Base-by-base conservation (phyloP, 495 filamentous ascomycete species). In the Lasiosphaeria miniovina region DNA sequence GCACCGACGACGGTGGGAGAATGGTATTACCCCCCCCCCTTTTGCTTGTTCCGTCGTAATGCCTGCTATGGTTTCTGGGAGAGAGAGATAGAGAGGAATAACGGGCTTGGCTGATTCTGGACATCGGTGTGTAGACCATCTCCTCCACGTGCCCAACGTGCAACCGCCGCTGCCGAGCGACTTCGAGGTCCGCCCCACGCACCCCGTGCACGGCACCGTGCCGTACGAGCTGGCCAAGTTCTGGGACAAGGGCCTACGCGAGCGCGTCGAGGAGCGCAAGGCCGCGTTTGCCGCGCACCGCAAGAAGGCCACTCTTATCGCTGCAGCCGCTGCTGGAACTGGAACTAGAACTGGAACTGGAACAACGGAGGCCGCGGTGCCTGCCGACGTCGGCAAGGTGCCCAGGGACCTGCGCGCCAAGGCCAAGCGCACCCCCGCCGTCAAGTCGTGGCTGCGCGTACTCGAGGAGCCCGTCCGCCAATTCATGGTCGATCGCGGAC, bases 1-100 rank as follows among this genome's bases (percentile, higher is more conserved):
- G 48, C 85, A 92, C 57, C 81, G 94, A 50, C 88, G 90, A 67
- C 82, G 93, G 45, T 97, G 92, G 91, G 94, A 98, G 77, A 98
- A 98, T 72, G 92, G 92, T 96, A 82, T 35, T 55, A 59, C 15
- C 50, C 54, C 53, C 41, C 17, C 17, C 46, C 17, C 33, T 15
- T 35, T 11, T 45, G 53, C 40, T 49, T 8, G 24, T 12, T 34
- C 35, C 32, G 48, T 41, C 17, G 1, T 40, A 38, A 10, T 41
- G 11, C 32, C 12, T 49, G 11, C 15, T 49, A 53, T 53, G 9
- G 9, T 54, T 6, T 17, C 33, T 40, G n/a, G 1, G 9, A 34
- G 38, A 11, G 8, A 38, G n/a, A 14, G 14, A 48, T 36, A 59
- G 24, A 24, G 24, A 24, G 24, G 24, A 24, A 24, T 24, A 2